Conservation (phyloP, 2,329 filamentous ascomycete species). For the Trichoderma polysporum region DNA sequence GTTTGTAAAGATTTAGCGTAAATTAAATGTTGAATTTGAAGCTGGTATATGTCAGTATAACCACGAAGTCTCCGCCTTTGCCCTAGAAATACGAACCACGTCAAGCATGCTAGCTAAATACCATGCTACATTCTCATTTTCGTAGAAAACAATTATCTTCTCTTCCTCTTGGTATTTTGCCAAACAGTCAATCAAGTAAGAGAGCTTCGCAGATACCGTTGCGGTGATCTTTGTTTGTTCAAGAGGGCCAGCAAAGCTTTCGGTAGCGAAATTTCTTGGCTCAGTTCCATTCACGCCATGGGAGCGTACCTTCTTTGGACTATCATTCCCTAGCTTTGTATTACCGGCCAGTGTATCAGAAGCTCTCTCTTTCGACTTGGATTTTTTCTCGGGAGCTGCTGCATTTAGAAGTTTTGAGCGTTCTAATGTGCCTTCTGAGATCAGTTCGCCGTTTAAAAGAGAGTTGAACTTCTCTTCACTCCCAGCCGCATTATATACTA, state of each 20-base stretch:
- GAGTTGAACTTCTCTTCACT: slow-evolving; percentile 46
- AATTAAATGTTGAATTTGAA: slow-evolving; percentile 61
- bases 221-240: slow-evolving; percentile 65
- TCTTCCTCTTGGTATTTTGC: slow-evolving; percentile 66
- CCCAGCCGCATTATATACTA: slow-evolving; percentile 47
- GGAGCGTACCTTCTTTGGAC: slow-evolving; percentile 35
- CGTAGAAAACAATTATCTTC: slow-evolving; percentile 92
- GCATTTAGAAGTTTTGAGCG: slow-evolving; percentile 34
- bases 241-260: slow-evolving; percentile 47
- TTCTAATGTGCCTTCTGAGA: slow-evolving; percentile 41
- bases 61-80: not conserved
- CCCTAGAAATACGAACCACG: slow-evolving; percentile 46
- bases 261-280: slow-evolving; percentile 25
- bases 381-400: slow-evolving; percentile 19
- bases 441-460: slow-evolving; percentile 48
- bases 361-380: slow-evolving; percentile 20
- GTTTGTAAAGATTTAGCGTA: slow-evolving; percentile 65
- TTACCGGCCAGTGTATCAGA: slow-evolving; percentile 42
- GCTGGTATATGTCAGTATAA: slow-evolving; percentile 33
- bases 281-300: slow-evolving; percentile 31
- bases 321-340: slow-evolving; percentile 43
- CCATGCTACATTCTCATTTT: slow-evolving; percentile 80
- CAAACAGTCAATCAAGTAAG: slow-evolving; percentile 77
- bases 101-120: slow-evolving; percentile 84
- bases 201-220: slow-evolving; percentile 82